phyloP scores from a whole-genome alignment of 495 filamentous ascomycete genomes.

The Clavariopsis aquatica region DNA sequence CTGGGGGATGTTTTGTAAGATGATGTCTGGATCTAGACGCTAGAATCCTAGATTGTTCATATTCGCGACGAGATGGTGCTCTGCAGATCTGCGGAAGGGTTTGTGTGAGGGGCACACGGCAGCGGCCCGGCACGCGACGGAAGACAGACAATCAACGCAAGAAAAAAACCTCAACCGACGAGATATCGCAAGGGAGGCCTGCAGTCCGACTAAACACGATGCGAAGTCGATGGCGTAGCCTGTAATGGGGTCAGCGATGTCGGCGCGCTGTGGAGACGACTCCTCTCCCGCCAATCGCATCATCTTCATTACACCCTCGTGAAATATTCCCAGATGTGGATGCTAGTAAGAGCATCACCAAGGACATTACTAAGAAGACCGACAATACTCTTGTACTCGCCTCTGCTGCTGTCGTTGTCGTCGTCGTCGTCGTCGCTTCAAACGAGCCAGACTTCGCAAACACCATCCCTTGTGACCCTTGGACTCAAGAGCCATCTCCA shows the following conservation, averaged over 20 bases:
- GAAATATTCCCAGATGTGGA: not conserved
- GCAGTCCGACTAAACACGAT: too few species aligned
- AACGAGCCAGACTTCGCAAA: not conserved
- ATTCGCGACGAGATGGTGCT: too few species aligned
- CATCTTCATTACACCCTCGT: not conserved
- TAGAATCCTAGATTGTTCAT: too few species aligned
- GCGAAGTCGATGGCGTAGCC: too few species aligned
- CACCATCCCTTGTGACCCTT: not conserved
- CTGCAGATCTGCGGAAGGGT: too few species aligned
- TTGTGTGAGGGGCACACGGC: too few species aligned
- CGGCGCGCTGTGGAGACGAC: not conserved
- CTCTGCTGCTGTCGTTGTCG: not conserved
- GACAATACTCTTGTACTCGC: too few species aligned
- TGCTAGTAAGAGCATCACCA: not conserved
- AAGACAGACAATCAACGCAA: not conserved
- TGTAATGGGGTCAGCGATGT: not conserved
- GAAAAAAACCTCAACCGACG: not conserved
- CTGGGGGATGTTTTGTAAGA: too few species aligned
- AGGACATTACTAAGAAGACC: not conserved
- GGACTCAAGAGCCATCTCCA: not conserved
- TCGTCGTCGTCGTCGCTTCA: not conserved
- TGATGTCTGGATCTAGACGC: too few species aligned
- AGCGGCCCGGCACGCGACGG: too few species aligned
- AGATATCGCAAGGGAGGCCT: too few species aligned
- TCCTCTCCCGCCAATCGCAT: not conserved